These are phyloP conservation scores for Aureobasidium mangrovei DNA, from an alignment of 2,329 filamentous ascomycete genomes.

Conservation along the genomic window DNA sequence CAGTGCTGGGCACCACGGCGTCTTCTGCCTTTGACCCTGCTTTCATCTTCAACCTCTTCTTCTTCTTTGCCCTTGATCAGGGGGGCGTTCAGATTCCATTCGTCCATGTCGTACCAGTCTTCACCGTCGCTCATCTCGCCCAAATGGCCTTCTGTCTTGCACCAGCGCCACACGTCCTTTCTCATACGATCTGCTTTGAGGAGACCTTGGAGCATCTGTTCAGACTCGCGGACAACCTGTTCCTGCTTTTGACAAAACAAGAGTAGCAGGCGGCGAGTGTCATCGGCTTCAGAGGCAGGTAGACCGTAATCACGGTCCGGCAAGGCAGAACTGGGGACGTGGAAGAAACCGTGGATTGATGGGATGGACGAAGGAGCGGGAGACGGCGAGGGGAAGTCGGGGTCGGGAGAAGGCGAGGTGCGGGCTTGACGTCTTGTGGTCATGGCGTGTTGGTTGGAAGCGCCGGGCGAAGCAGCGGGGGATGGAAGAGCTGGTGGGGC, in stretches of 20 bases:
- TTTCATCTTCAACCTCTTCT: conserved; percentile 63
- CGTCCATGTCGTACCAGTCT: conserved; percentile 79
- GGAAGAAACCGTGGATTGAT: conserved; percentile 67
- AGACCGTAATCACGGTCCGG: conserved; percentile 65
- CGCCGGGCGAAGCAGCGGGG: conserved; percentile 7
- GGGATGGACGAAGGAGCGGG: conserved; percentile 40
- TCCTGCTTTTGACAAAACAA: conserved; percentile 80
- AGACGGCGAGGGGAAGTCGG: conserved; percentile 27
- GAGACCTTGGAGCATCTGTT: conserved; percentile 60
- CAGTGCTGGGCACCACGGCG: conserved; percentile 25
- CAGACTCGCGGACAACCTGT: conserved; percentile 64
- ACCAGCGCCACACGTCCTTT: conserved; percentile 63
- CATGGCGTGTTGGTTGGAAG: conserved; percentile 39
- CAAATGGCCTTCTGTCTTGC: conserved; percentile 67
- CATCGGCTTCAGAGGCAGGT: conserved; percentile 65
- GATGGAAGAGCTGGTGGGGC: not conserved
- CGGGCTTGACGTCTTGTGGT: conserved; percentile 47
- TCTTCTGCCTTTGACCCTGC: conserved; percentile 42
- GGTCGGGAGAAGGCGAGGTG: conserved; percentile 29
- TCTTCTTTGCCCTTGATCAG: conserved; percentile 78
- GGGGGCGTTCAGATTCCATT: conserved; percentile 66
- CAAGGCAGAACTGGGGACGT: conserved; percentile 52
- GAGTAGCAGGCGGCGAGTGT: conserved; percentile 63
- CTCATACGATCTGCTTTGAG: conserved; percentile 64
- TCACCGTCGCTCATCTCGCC: conserved; percentile 80